phyloP scores from a whole-genome alignment of 192 early-diverging fungal species.

The Thoreauomyces humboldtii region DNA sequence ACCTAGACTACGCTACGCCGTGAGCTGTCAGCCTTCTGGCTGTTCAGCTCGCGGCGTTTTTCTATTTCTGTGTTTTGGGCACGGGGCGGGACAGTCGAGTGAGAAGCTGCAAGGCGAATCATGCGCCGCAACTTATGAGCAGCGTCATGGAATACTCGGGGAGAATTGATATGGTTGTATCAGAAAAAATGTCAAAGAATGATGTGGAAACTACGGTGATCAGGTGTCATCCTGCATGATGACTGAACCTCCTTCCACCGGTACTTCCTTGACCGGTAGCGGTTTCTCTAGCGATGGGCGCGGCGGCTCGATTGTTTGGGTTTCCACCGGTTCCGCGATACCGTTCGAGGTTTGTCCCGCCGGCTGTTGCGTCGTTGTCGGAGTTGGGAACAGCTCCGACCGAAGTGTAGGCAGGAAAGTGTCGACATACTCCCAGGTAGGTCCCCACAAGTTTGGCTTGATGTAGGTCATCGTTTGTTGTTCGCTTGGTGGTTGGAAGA shows the following conservation, averaged over 20 bases:
- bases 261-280: slow-evolving; percentile 11
- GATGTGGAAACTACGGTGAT: too few relatives aligned
- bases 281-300: background rate
- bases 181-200: too few relatives aligned
- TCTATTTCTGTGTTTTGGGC: too few relatives aligned
- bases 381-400: slow-evolving; percentile 54
- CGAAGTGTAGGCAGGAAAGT: slow-evolving; percentile 65
- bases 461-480: slow-evolving; percentile 21
- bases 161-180: too few relatives aligned
- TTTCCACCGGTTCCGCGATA: background rate
- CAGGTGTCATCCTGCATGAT: slow-evolving; percentile 19
- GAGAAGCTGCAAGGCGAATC: too few relatives aligned
- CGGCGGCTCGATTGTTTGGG: background rate
- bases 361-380: background rate
- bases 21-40: too few relatives aligned
- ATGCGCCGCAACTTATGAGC: too few relatives aligned
- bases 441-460: slow-evolving; percentile 60
- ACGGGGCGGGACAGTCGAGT: too few relatives aligned
- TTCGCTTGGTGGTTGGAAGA: slow-evolving; percentile 38
- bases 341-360: background rate
- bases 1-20: too few relatives aligned
- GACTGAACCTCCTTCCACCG: slow-evolving; percentile 13
- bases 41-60: too few relatives aligned
- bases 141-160: too few relatives aligned
- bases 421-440: slow-evolving; percentile 68